Conservation (phyloP, 345 rosid species). For the Physaria fendleri region DNA sequence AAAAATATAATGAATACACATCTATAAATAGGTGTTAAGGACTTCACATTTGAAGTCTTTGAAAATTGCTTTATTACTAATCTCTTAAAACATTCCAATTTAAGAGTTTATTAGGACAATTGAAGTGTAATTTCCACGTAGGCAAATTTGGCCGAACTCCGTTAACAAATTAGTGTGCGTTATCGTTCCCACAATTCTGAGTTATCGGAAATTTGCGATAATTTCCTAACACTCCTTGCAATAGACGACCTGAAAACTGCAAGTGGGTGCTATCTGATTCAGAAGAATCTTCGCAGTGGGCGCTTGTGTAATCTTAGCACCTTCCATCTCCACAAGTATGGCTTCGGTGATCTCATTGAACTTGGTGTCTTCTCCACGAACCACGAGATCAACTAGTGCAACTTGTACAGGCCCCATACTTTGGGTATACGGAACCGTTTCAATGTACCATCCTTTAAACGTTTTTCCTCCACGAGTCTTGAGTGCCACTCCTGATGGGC, state of each 20-base stretch:
- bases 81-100: too few species aligned
- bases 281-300: constrained; percentile 47
- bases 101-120: too few species aligned
- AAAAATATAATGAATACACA: too few species aligned
- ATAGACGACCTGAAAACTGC: constrained; percentile 31
- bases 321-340: constrained; percentile 64
- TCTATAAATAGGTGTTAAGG: too few species aligned
- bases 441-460: constrained; percentile 58
- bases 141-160: too few species aligned
- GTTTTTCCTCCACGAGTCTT: constrained; percentile 44
- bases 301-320: constrained; percentile 52
- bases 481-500: constrained; percentile 75
- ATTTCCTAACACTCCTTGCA: too few species aligned
- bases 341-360: constrained; percentile 55
- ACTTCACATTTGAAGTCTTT: too few species aligned
- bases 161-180: too few species aligned
- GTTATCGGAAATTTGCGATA: too few species aligned
- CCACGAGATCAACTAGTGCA: constrained; percentile 63
- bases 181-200: too few species aligned
- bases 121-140: too few species aligned
- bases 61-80: too few species aligned
- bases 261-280: constrained; percentile 41
- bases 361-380: constrained; percentile 39
- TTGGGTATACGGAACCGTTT: constrained; percentile 72
- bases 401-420: constrained; percentile 84